These are phyloP conservation scores for Colletotrichum brevisporum DNA, from an alignment of 2,329 filamentous ascomycete genomes.

Conservation along the genomic window DNA sequence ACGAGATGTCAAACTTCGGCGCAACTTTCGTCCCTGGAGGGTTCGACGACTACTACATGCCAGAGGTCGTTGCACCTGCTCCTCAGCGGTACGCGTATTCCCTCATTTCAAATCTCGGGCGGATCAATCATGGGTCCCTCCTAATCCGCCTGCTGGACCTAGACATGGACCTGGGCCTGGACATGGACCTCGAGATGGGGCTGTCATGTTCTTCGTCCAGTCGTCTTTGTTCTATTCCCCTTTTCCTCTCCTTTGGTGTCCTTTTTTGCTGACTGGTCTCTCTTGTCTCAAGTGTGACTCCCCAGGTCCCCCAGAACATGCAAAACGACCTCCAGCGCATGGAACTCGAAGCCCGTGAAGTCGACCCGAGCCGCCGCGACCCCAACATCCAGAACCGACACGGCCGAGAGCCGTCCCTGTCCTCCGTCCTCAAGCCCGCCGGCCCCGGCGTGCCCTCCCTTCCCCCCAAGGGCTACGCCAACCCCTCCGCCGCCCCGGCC, in stretches of 20 bases:
- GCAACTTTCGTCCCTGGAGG: conserved; percentile 73
- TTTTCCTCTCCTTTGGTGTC: conserved; percentile 1
- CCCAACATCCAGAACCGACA: conserved; percentile 50
- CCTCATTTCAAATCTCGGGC: conserved; percentile 37
- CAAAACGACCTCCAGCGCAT: conserved; percentile 93
- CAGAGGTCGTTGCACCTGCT: conserved; percentile 70
- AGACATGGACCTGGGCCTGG: too few species aligned
- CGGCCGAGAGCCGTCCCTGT: conserved; percentile 60
- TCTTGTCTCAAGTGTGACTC: conserved; percentile 79
- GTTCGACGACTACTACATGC: conserved; percentile 73
- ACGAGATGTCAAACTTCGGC: conserved; percentile 63
- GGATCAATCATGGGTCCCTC: conserved; percentile 35
- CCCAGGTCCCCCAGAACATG: conserved; percentile 96
- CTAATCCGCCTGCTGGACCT: conserved; percentile 30
- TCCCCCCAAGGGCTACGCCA: conserved; percentile 46
- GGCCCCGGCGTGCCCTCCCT: conserved; percentile 25
- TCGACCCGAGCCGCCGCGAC: conserved; percentile 53
- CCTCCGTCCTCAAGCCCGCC: conserved; percentile 52
- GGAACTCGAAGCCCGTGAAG: conserved; percentile 81
- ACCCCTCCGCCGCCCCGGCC: conserved; percentile 49
- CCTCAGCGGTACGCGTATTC: conserved; percentile 67
- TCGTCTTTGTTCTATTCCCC: conserved; percentile 33
- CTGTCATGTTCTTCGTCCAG: conserved; percentile 19
- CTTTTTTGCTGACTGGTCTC: conserved; percentile 53
- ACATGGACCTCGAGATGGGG: conserved; percentile 36